Evolutionary conservation across 2,329 filamentous ascomycete species (phyloP), one percentile per base, ranked within the genome.

Genomic region (Claviceps sp.): DNA sequence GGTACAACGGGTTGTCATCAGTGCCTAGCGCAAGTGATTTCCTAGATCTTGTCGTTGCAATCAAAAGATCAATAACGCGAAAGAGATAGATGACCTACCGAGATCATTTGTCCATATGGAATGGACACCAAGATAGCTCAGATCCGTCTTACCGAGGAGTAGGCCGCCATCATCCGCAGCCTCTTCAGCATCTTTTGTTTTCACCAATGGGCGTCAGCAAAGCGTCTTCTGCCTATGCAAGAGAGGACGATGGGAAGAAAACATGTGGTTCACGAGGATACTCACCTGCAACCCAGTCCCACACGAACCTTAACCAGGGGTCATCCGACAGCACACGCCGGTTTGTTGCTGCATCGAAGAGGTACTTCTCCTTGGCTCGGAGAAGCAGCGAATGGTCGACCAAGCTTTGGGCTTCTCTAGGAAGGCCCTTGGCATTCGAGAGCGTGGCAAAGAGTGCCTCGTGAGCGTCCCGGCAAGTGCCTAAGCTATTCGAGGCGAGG

Each of bases 291-390:
- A 90, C 73, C 74, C 86, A 87, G 47, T 81, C 78, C 88, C 88
- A 94, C n/a, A 87, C 70, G 52, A 86, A 84, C 53, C 81, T 76
- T n/a, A 91, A 71, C 79, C 85, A 87, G 34, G 78, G 79, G 60
- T 90, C 83, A 54, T 88, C 85, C 5, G 75, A 71, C 1, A 86
- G 75, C n/a, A 90, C 76, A 5, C 74, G 68, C 55, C 77, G 76
- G 60, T 93, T 93, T 47, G 71, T 76, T 16, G 69, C 67, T 54
- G 80, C 81, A 59, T 89, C 72, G 55, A 84, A 82, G 0, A 84
- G 66, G 55, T 84, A 85, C 51, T 72, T 76, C 58, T 81, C 78
- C 55, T 77, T 77, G 7, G 79, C 78, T 16, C 81, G 76, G 40
- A 79, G 65, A 9, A 84, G 66, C 72, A 82, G 81, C 4, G 72